Evolutionary conservation across 2,329 filamentous ascomycete genomes (phyloP).

Genomic region (Boeremia exigua): DNA sequence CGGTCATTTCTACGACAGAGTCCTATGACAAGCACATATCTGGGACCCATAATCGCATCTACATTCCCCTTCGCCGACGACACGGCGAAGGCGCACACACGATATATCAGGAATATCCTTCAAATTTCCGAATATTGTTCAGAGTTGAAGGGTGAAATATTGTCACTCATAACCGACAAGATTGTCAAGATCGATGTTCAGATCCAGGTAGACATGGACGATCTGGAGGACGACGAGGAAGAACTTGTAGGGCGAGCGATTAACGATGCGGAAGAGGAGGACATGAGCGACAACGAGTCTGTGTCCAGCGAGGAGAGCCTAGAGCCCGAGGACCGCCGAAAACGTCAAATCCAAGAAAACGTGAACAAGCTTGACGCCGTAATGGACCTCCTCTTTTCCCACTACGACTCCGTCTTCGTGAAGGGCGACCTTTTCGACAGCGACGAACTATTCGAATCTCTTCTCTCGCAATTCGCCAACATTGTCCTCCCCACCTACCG

Average conservation of each 20-base stretch:
- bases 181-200: conserved; percentile 95
- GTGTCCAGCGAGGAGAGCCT: conserved; percentile 68
- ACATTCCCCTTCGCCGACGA: conserved; percentile 82
- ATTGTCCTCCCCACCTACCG: conserved; percentile 91
- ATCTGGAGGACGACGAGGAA: conserved; percentile 87
- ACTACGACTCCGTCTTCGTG: conserved; percentile 77
- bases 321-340: conserved; percentile 63
- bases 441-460: conserved; percentile 75
- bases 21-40: conserved; percentile 74
- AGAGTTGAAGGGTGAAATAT: conserved; percentile 77
- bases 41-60: conserved; percentile 69
- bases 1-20: conserved; percentile 80
- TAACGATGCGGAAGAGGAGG: conserved; percentile 54
- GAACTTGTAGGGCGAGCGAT: conserved; percentile 68
- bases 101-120: conserved; percentile 87
- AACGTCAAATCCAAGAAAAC: conserved; percentile 77
- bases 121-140: conserved; percentile 78
- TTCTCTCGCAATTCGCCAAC: conserved; percentile 84
- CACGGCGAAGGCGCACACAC: conserved; percentile 77
- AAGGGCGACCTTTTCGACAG: conserved; percentile 70
- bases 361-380: conserved; percentile 91
- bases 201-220: conserved; percentile 91
- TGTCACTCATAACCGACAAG: conserved; percentile 82
- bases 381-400: conserved; percentile 83
- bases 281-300: conserved; percentile 73